phyloP scores from a whole-genome alignment of 108 stramenopile species.

The Pseudonitzschia pungens region DNA sequence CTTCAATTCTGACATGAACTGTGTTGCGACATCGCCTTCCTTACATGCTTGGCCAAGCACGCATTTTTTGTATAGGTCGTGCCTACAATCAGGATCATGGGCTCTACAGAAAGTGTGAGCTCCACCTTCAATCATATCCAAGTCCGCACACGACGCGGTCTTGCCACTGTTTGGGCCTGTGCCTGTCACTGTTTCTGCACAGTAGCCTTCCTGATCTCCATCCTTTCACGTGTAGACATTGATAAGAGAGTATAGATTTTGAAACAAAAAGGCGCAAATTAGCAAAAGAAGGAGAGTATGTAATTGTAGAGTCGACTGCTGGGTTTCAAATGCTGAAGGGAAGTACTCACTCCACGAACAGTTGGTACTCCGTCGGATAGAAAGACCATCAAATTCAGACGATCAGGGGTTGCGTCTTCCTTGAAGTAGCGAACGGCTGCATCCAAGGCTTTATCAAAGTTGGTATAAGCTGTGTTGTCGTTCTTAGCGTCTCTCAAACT shows the following conservation, averaged over 20 bases:
- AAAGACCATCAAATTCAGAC: constrained; percentile 36
- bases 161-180: background rate
- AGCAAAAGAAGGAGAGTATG: too few relatives aligned
- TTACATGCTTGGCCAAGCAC: constrained; percentile 3
- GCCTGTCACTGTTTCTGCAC: background rate
- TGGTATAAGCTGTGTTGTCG: constrained; percentile 29
- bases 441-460: constrained; percentile 43
- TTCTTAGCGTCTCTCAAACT: background rate
- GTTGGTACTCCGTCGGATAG: constrained; percentile 39
- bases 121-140: background rate
- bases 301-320: too few relatives aligned
- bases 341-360: constrained; percentile 18
- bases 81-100: background rate
- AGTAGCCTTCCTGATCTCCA: constrained; percentile 30
- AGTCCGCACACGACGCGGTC: background rate
- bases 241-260: too few relatives aligned
- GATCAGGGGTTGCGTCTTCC: background rate
- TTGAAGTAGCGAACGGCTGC: constrained; percentile 29
- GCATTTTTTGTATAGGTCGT: constrained; percentile 13
- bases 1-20: constrained; percentile 26
- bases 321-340: too few relatives aligned
- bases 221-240: constrained; percentile 10
- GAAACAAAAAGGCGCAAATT: too few relatives aligned
- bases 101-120: background rate
- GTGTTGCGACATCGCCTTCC: constrained; percentile 1